A percentile compares a stretch with the other conserved stretches of the same genome.
phyloP scores from a whole-genome alignment of 805 yeast genomes.

The Kazachstania taianensis region DNA sequence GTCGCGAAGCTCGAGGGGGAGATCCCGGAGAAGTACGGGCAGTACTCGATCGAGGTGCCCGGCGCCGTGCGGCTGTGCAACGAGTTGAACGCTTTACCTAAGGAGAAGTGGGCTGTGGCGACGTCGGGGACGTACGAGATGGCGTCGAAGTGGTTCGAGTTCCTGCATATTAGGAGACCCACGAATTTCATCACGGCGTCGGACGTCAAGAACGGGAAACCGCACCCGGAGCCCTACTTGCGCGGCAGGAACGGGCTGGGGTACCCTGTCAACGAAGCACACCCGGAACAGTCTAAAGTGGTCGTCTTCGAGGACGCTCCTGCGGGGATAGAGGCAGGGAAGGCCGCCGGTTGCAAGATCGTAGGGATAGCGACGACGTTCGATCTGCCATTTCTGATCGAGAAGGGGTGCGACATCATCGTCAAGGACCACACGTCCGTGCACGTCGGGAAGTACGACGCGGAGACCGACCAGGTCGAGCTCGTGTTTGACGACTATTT shows the following conservation, averaged over 20 bases:
- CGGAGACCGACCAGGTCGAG: slow-evolving; percentile 32
- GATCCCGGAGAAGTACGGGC: slow-evolving; percentile 64
- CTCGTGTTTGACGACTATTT: slow-evolving; percentile 31
- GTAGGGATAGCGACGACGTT: slow-evolving; percentile 80
- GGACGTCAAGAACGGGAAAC: slow-evolving; percentile 71
- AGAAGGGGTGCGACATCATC: slow-evolving; percentile 73
- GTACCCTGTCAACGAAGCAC: slow-evolving; percentile 28
- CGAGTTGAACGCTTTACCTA: slow-evolving; percentile 41
- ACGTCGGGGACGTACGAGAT: slow-evolving; percentile 72
- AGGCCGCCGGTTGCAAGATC: slow-evolving; percentile 71
- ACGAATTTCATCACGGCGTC: slow-evolving; percentile 74
- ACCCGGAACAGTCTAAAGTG: slow-evolving; percentile 32
- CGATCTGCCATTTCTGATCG: slow-evolving; percentile 54
- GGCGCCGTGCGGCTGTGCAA: slow-evolving; percentile 62
- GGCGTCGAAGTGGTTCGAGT: slow-evolving; percentile 71
- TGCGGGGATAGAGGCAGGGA: slow-evolving; percentile 77
- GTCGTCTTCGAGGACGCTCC: slow-evolving; percentile 86
- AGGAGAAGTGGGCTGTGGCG: slow-evolving; percentile 74
- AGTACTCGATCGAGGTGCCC: slow-evolving; percentile 62
- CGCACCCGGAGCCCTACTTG: slow-evolving; percentile 75
- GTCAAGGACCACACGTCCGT: slow-evolving; percentile 61
- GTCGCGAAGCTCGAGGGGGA: slow-evolving; percentile 57
- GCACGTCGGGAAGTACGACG: slow-evolving; percentile 44
- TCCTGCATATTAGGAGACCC: slow-evolving; percentile 53
- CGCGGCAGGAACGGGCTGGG: slow-evolving; percentile 38